These are phyloP conservation scores for Leccinum subrobustum DNA, from an alignment of 1,284 basidiomycete genomes.

Conservation along the genomic window DNA sequence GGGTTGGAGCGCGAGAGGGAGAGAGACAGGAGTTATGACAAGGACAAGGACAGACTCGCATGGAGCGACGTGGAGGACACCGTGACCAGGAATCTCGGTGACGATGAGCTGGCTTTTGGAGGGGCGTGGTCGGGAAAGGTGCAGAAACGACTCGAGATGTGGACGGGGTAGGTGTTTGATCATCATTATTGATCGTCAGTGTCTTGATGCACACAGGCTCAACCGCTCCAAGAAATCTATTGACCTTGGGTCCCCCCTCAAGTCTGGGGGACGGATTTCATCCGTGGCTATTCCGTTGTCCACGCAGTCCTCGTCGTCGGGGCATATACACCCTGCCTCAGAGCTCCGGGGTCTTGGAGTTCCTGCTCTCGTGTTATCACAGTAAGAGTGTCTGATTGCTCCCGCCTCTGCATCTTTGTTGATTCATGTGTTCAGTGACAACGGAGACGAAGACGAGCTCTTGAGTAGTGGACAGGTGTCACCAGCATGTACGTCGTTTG, in stretches of 20 bases:
- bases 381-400: slow-evolving; percentile 18
- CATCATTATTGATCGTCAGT: neutral
- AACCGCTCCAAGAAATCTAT: slow-evolving; percentile 35
- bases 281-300: slow-evolving; percentile 34
- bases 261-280: slow-evolving; percentile 22
- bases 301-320: slow-evolving; percentile 34
- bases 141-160: slow-evolving; percentile 67
- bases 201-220: slow-evolving; percentile 24
- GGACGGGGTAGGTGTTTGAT: slow-evolving; percentile 55
- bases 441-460: slow-evolving; percentile 59
- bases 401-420: neutral
- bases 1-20: slow-evolving; percentile 22
- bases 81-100: slow-evolving; percentile 22
- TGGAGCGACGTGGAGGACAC: slow-evolving; percentile 37
- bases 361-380: slow-evolving; percentile 30
- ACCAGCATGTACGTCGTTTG: slow-evolving; percentile 52
- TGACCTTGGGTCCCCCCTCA: slow-evolving; percentile 27
- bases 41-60: slow-evolving; percentile 21
- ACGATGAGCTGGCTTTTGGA: slow-evolving; percentile 38
- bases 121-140: slow-evolving; percentile 60
- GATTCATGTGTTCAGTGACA: slow-evolving; percentile 28
- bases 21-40: slow-evolving; percentile 19
- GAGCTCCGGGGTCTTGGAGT: slow-evolving; percentile 29
- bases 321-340: no score
- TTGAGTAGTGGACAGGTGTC: slow-evolving; percentile 74